A percentile compares a stretch with the other conserved stretches of the same genome.
Conservation (phyloP, 305 asterid genomes). For the Nicotiana rustica region DNA sequence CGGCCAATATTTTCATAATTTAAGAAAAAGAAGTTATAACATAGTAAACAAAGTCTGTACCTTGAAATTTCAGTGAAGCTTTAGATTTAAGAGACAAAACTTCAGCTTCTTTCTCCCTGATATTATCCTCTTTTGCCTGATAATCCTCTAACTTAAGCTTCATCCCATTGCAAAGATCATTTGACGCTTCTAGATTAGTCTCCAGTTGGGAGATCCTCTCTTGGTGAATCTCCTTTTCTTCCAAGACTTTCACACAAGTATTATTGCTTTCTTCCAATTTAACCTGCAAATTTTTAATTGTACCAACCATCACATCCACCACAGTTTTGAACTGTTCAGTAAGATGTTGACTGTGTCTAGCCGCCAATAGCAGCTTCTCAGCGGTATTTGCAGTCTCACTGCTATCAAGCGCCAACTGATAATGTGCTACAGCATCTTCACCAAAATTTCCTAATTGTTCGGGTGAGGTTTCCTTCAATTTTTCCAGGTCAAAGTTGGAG, state of each 20-base stretch:
- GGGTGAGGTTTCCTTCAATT: slow-evolving; percentile 48
- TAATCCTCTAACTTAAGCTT: slow-evolving; percentile 56
- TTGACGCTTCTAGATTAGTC: slow-evolving; percentile 59
- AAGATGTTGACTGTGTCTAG: slow-evolving; percentile 60
- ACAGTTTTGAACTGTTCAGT: slow-evolving; percentile 53
- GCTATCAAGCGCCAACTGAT: slow-evolving; percentile 46
- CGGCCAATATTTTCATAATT: slow-evolving; percentile 7
- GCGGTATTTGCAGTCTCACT: slow-evolving; percentile 57
- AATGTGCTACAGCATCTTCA: slow-evolving; percentile 44
- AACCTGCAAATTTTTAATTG: slow-evolving; percentile 58
- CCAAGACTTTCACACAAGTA: slow-evolving; percentile 54
- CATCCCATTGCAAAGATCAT: slow-evolving; percentile 57
- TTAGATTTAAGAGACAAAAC: slow-evolving; percentile 50
- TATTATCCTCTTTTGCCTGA: slow-evolving; percentile 53
- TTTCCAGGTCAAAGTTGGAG: slow-evolving; percentile 50
- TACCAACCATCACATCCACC: slow-evolving; percentile 48
- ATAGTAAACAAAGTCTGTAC: slow-evolving; percentile 52
- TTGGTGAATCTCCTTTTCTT: slow-evolving; percentile 65
- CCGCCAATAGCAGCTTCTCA: slow-evolving; percentile 65
- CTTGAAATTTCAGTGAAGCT: slow-evolving; percentile 58
- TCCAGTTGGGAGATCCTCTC: slow-evolving; percentile 64
- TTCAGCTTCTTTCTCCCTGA: slow-evolving; percentile 65
- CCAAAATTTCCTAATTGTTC: slow-evolving; percentile 46
- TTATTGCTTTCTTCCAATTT: slow-evolving; percentile 61
- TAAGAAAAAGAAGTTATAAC: slow-evolving; percentile 22